Percentiles rank a stretch among this genome's conserved stretches.
phyloP scores from a whole-genome alignment of 2,329 filamentous ascomycete genomes.

The Aureobasidium leucospermi region DNA sequence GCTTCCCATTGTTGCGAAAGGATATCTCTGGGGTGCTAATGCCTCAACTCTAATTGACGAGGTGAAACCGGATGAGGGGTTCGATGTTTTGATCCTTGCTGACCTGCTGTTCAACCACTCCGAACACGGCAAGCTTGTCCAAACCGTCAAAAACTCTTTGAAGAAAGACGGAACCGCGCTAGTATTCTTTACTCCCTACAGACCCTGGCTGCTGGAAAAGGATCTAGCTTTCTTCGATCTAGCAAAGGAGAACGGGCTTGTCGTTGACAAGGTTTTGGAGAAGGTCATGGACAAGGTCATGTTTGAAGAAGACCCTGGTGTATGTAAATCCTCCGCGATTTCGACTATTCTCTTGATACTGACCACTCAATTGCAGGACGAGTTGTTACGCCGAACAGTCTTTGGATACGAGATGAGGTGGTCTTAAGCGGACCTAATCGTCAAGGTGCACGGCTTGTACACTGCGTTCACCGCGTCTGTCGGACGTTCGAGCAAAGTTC shows the following conservation, averaged over 20 bases:
- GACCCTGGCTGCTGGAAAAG: constrained; percentile 80
- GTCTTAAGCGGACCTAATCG: constrained; percentile 27
- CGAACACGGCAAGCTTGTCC: constrained; percentile 71
- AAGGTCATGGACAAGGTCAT: constrained; percentile 76
- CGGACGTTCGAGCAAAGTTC: neutral
- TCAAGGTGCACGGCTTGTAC: neutral
- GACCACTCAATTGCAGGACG: constrained; percentile 45
- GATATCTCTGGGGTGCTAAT: constrained; percentile 77
- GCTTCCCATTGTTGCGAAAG: constrained; percentile 38
- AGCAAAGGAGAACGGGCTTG: constrained; percentile 61
- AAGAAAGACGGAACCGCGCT: constrained; percentile 58
- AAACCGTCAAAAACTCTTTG: constrained; percentile 62
- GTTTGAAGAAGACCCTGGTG: constrained; percentile 81
- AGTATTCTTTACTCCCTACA: constrained; percentile 91
- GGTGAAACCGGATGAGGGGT: constrained; percentile 44
- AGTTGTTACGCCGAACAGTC: constrained; percentile 72
- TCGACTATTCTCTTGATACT: neutral
- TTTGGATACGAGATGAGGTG: constrained; percentile 70
- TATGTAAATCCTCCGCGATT: constrained; percentile 30
- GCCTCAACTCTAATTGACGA: neutral
- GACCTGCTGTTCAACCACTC: constrained; percentile 88
- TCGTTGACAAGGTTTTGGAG: constrained; percentile 73
- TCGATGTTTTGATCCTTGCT: constrained; percentile 78
- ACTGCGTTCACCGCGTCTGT: no score
- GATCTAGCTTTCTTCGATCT: constrained; percentile 83